A percentile compares a stretch with the other conserved stretches of the same genome.
Conservation (phyloP, 2,329 filamentous ascomycete species). For the Madurella mycetomatis region DNA sequence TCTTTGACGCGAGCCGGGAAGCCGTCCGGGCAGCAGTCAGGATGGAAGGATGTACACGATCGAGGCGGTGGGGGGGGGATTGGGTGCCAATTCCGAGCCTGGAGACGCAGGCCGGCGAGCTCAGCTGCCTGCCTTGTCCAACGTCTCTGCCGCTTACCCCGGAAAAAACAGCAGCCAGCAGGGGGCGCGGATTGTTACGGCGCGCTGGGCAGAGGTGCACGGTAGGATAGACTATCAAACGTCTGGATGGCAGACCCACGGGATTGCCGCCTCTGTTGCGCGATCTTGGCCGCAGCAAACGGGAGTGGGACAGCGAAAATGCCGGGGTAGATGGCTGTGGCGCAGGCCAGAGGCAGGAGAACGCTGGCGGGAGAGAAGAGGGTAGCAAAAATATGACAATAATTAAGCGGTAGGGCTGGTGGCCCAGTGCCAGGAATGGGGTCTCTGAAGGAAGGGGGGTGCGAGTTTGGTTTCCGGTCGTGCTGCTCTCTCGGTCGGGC, state of each 20-base stretch:
- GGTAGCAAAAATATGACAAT: neutral
- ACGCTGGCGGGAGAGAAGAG: slow-evolving; percentile 1
- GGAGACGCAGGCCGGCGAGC: neutral
- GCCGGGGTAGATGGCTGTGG: slow-evolving; percentile 13
- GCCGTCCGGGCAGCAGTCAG: slow-evolving; percentile 8
- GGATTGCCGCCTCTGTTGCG: slow-evolving; percentile 22
- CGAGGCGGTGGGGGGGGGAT: slow-evolving; percentile 6
- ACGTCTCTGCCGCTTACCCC: slow-evolving; percentile 12
- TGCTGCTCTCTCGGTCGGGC: slow-evolving; percentile 11
- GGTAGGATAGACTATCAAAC: slow-evolving; percentile 17
- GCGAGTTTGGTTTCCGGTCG: slow-evolving; percentile 3
- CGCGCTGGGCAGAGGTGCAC: slow-evolving; percentile 7
- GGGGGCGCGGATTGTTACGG: slow-evolving; percentile 14
- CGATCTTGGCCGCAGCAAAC: slow-evolving; percentile 7
- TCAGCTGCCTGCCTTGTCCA: neutral
- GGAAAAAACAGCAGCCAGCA: slow-evolving; percentile 6
- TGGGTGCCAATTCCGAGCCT: neutral
- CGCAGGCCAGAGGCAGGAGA: slow-evolving; percentile 10
- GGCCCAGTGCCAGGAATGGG: slow-evolving; percentile 4
- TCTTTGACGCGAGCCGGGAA: slow-evolving; percentile 14
- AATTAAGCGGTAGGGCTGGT: slow-evolving; percentile 3
- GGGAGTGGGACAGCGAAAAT: slow-evolving; percentile 14
- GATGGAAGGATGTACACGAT: slow-evolving; percentile 7
- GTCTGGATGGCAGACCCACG: slow-evolving; percentile 17
- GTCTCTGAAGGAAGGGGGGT: slow-evolving; percentile 1